phyloP scores from a whole-genome alignment of 495 filamentous ascomycete species.

The Daldinia caldariorum region DNA sequence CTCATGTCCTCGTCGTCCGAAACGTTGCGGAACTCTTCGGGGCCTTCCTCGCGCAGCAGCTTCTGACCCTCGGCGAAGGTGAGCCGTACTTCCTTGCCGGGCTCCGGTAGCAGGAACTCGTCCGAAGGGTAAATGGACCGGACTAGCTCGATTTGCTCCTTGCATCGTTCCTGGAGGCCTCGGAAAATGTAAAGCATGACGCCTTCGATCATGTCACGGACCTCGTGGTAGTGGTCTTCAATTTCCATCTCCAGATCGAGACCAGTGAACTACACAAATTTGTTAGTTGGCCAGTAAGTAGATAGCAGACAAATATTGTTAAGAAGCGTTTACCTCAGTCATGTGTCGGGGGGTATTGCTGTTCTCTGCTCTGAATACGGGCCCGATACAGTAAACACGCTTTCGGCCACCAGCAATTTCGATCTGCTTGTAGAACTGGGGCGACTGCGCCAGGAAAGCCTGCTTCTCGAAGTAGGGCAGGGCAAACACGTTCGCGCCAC shows the following conservation, averaged over 20 bases:
- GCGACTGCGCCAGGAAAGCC: conserved; percentile 84
- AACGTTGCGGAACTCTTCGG: conserved; percentile 72
- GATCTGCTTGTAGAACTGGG: conserved; percentile 97
- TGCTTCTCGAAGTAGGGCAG: conserved; percentile 89
- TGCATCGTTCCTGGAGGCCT: conserved; percentile 72
- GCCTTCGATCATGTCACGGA: conserved; percentile 79
- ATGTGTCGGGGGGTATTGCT: conserved; percentile 95
- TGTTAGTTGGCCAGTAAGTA: not conserved
- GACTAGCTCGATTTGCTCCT: conserved; percentile 75
- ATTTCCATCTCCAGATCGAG: conserved; percentile 99
- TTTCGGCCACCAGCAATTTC: conserved; percentile 92
- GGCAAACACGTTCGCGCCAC: conserved; percentile 92
- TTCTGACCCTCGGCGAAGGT: conserved; percentile 87
- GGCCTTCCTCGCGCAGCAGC: conserved; percentile 81
- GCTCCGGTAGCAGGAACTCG: conserved; percentile 57
- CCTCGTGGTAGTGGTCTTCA: conserved; percentile 87
- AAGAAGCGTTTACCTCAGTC: conserved; percentile 68
- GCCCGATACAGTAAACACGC: conserved; percentile 87
- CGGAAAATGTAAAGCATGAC: conserved; percentile 91
- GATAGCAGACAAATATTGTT: too few relatives aligned
- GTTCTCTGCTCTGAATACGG: conserved; percentile 96
- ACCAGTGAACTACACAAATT: conserved; percentile 73
- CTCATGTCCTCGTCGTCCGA: conserved; percentile 80
- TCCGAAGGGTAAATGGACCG: conserved; percentile 68
- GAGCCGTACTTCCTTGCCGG: conserved; percentile 81